phyloP scores from a whole-genome alignment of 1,284 basidiomycete species.

The Gymnopus androsaceus region DNA sequence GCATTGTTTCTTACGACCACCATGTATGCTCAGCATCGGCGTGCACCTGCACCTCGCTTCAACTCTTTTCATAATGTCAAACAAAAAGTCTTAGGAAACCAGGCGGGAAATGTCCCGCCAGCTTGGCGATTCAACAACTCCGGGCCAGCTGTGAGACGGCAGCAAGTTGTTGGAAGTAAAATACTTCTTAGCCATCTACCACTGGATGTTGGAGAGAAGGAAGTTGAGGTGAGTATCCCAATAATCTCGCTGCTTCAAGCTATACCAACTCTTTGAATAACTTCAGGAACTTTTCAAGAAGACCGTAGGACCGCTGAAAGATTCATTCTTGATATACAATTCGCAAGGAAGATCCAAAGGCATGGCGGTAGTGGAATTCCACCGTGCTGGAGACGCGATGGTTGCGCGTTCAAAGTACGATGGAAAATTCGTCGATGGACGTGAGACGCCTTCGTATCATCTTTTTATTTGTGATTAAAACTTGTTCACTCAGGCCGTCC shows the following conservation, averaged over 20 bases:
- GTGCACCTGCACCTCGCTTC: no score
- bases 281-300: constrained; percentile 69
- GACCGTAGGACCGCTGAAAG: constrained; percentile 71
- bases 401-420: constrained; percentile 66
- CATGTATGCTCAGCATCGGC: no score
- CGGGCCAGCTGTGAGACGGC: constrained; percentile 19
- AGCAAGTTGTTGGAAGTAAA: constrained; percentile 55
- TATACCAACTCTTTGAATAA: neutral
- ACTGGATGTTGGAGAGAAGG: constrained; percentile 63
- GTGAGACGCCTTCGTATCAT: no score
- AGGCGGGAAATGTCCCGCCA: constrained; percentile 53
- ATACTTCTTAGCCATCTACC: constrained; percentile 73
- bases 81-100: constrained; percentile 56
- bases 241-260: no score
- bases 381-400: constrained; percentile 58
- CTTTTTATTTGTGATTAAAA: constrained; percentile 2
- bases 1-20: no score
- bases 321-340: constrained; percentile 71
- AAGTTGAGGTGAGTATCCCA: constrained; percentile 58
- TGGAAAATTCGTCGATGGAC: constrained; percentile 73
- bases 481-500: constrained; percentile 51
- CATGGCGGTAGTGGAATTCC: constrained; percentile 72
- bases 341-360: constrained; percentile 70
- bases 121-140: constrained; percentile 49
- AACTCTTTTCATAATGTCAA: constrained; percentile 57